phyloP scores from a whole-genome alignment of 495 filamentous ascomycete species.

The Terfezia boudieri region DNA sequence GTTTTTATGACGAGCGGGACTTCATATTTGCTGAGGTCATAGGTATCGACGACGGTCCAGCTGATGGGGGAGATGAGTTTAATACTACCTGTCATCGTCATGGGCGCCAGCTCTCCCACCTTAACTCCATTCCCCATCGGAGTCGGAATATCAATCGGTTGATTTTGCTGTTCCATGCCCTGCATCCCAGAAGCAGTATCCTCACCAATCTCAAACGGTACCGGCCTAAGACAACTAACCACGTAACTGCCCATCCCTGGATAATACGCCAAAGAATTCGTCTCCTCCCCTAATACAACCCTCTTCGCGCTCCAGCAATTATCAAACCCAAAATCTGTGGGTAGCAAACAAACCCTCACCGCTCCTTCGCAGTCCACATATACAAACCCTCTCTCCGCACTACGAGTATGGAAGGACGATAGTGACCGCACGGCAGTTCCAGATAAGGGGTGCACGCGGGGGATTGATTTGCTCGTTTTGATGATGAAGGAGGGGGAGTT shows the following conservation, averaged over 20 bases:
- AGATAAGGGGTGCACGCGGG: slow-evolving; percentile 48
- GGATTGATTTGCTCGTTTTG: slow-evolving; percentile 48
- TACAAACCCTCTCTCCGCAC: slow-evolving; percentile 60
- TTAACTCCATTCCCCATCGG: too few species aligned
- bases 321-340: slow-evolving; percentile 38
- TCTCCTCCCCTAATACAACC: slow-evolving; percentile 42
- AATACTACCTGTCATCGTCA: slow-evolving; percentile 40
- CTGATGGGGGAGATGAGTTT: slow-evolving; percentile 53
- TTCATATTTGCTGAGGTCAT: slow-evolving; percentile 48
- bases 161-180: neutral
- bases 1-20: slow-evolving; percentile 59
- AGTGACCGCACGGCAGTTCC: slow-evolving; percentile 41
- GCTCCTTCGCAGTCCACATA: slow-evolving; percentile 48
- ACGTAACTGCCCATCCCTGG: slow-evolving; percentile 50
- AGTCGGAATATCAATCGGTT: neutral
- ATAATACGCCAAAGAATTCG: slow-evolving; percentile 57
- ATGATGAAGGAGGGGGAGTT: slow-evolving; percentile 55
- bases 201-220: slow-evolving; percentile 59
- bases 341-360: slow-evolving; percentile 45
- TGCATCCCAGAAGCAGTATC: slow-evolving; percentile 28
- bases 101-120: slow-evolving; percentile 35
- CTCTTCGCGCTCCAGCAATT: slow-evolving; percentile 47
- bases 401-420: slow-evolving; percentile 45
- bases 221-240: slow-evolving; percentile 39
- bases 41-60: slow-evolving; percentile 54